These are phyloP conservation scores for Zychaea mexicana DNA, from an alignment of 371 early-diverging fungal genomes.

Conservation along the genomic window DNA sequence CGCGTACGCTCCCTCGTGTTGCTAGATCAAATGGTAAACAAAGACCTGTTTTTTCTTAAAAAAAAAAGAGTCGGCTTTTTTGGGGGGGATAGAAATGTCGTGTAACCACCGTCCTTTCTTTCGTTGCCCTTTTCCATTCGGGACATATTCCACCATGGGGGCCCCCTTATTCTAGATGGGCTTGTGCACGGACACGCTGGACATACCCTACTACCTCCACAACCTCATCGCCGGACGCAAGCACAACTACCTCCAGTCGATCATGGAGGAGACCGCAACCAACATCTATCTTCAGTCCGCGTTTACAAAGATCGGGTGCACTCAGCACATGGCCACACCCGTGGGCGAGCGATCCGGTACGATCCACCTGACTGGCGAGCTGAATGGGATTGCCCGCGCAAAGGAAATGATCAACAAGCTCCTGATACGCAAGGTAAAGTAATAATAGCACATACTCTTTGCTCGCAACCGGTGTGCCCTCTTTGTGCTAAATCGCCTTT, in stretches of 20 bases:
- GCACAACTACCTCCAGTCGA: conserved; percentile 53
- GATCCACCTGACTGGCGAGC: conserved; percentile 42
- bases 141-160: too few species aligned
- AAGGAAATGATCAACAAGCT: conserved; percentile 36
- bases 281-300: conserved; percentile 70
- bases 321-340: conserved; percentile 17
- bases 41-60: background rate
- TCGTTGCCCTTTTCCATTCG: background rate
- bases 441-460: background rate
- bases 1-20: conserved; percentile 32
- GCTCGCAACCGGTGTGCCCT: background rate
- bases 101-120: conserved; percentile 4
- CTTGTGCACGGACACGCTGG: conserved; percentile 22
- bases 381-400: conserved; percentile 28
- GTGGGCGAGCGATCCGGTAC: conserved; percentile 18
- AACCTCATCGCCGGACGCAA: conserved; percentile 66
- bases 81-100: conserved; percentile 1
- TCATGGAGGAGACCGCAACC: conserved; percentile 68
- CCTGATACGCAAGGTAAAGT: conserved; percentile 35
- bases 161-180: conserved; percentile 23
- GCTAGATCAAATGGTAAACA: conserved; percentile 43
- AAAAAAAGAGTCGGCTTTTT: background rate
- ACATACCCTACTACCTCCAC: conserved; percentile 41
- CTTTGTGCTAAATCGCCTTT: background rate
- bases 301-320: conserved; percentile 31